Conservation (phyloP, 768 basidiomycete genomes). For the Pleurotus ostreatus region DNA sequence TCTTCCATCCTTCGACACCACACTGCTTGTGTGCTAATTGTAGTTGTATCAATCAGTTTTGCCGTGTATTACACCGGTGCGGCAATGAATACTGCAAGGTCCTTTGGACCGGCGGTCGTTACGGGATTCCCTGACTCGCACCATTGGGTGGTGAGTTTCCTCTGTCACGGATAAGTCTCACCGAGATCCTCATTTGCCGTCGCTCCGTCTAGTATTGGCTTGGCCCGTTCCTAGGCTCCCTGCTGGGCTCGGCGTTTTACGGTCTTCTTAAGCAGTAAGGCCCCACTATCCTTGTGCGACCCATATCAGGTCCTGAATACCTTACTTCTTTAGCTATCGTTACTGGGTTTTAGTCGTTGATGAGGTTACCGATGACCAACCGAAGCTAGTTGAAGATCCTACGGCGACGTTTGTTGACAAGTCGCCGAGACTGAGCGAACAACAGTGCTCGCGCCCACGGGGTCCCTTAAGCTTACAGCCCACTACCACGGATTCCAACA, state of each 20-base stretch:
- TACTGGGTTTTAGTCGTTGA: slow-evolving; percentile 50
- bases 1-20: background rate
- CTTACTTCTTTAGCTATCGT: slow-evolving; percentile 26
- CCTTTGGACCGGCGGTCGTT: slow-evolving; percentile 68
- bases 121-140: slow-evolving; percentile 47
- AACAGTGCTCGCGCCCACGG: too few relatives aligned
- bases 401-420: too few relatives aligned
- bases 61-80: slow-evolving; percentile 63
- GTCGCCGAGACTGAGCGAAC: too few relatives aligned
- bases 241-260: slow-evolving; percentile 59
- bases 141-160: slow-evolving; percentile 59
- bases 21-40: background rate
- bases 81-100: slow-evolving; percentile 63
- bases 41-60: slow-evolving; percentile 33
- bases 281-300: background rate
- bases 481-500: too few relatives aligned
- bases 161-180: background rate
- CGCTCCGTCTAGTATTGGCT: slow-evolving; percentile 53
- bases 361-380: slow-evolving; percentile 34
- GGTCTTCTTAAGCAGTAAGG: slow-evolving; percentile 45
- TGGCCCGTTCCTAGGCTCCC: slow-evolving; percentile 62
- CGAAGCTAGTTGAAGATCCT: slow-evolving; percentile 37
- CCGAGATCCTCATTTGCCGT: background rate
- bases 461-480: too few relatives aligned
- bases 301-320: too few relatives aligned